phyloP scores from a whole-genome alignment of 495 filamentous ascomycete genomes.

The Aspergillus cavernicola region DNA sequence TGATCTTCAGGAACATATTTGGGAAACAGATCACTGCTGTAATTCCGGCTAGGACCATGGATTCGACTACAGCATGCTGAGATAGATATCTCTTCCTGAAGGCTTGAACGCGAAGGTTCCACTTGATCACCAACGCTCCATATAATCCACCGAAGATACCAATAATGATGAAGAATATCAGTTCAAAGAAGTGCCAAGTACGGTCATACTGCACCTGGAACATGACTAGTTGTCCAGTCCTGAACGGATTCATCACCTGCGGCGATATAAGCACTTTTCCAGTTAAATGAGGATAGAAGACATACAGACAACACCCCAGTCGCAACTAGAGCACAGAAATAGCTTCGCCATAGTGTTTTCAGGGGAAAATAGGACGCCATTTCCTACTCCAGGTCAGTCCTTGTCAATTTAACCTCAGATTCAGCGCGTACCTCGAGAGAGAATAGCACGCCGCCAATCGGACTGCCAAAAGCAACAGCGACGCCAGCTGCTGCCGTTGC shows the following conservation, averaged over 20 bases:
- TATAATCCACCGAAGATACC: conserved; percentile 94
- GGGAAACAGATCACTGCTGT: conserved; percentile 94
- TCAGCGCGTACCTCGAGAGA: conserved; percentile 68
- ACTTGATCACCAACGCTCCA: conserved; percentile 96
- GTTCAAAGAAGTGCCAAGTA: conserved; percentile 95
- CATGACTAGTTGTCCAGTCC: conserved; percentile 99
- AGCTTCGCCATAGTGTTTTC: conserved; percentile 97
- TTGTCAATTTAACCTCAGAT: background rate
- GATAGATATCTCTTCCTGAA: conserved; percentile 93
- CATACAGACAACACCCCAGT: conserved; percentile 82
- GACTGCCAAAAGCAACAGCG: conserved; percentile 94
- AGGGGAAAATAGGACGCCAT: conserved; percentile 98
- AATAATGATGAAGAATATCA: conserved; percentile 86
- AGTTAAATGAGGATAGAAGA: background rate
- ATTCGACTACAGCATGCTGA: conserved; percentile 83
- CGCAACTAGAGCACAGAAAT: conserved; percentile 95
- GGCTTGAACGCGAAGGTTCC: conserved; percentile 87
- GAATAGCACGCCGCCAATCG: conserved; percentile 94
- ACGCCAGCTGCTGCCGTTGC: conserved; percentile 94
- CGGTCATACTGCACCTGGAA: conserved; percentile 97
- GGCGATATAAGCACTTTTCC: conserved; percentile 13
- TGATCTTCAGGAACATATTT: conserved; percentile 92
- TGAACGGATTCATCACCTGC: conserved; percentile 89
- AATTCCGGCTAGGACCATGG: conserved; percentile 72
- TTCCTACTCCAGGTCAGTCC: conserved; percentile 48